Base-by-base conservation (phyloP, 169 alveolate species). In the Babesia microti region DNA sequence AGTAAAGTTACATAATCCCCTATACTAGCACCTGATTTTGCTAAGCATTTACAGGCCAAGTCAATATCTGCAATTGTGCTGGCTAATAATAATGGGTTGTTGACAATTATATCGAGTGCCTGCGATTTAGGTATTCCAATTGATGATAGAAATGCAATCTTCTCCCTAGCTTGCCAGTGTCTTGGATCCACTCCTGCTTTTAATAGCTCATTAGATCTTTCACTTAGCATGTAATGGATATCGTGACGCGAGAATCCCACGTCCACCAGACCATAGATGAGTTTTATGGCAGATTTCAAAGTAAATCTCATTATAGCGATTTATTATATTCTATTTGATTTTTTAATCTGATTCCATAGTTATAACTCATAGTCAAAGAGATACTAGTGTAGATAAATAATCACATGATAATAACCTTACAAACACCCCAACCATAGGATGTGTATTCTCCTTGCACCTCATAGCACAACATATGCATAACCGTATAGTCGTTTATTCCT, bases 1-100 rank as follows among this genome's bases (percentile, higher is more conserved):
- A 52, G 19, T 1, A 52, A 40, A 9, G 63, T 40, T 4, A 46
- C 52, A 39, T n/a, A 52, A 18, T 52, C 63, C 33, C 63, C 63
- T 27, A 42, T 7, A 22, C 41, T 52, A 9, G 41, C 63, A 6
- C 44, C 63, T 6, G 51, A 28, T 1, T 3, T 18, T 5, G 2
- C 12, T 17, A 52, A 39, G n/a, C 32, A 35, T 7, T 12, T 28
- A 15, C 63, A 52, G 6, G 41, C 17, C 14, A 12, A 23, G 4
- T 23, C 43, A 15, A 52, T 29, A 5, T 52, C 55, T 5, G 9
- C 44, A 6, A 3, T 6, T 22, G 21, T 12, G 6, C 37, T 33
- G 1, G 54, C 39, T n/a, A 52, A 34, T 37, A 52, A 26, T 26
- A 28, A 2, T 3, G 63, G 63, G 23, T 52, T 52, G 44, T 52